These are phyloP conservation scores for Claviceps fusiformis DNA, from an alignment of 2,329 filamentous ascomycete genomes.

Conservation along the genomic window DNA sequence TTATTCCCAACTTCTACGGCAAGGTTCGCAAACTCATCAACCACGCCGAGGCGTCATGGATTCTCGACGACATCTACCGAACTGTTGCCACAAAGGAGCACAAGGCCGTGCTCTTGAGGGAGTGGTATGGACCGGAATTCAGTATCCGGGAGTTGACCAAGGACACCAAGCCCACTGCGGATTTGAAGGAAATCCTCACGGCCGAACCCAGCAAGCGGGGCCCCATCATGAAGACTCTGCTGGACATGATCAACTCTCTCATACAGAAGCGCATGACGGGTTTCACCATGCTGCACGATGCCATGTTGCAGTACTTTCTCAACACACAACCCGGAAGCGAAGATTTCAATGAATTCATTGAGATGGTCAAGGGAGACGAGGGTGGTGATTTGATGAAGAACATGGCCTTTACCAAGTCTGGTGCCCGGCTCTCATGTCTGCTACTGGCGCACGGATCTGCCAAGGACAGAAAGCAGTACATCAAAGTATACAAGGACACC, in stretches of 20 bases:
- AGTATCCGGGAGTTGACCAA: slow-evolving; percentile 54
- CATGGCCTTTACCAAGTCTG: slow-evolving; percentile 86
- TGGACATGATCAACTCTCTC: slow-evolving; percentile 78
- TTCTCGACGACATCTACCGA: slow-evolving; percentile 91
- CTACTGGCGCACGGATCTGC: slow-evolving; percentile 73
- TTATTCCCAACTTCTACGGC: slow-evolving; percentile 91
- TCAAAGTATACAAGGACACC: slow-evolving; percentile 83
- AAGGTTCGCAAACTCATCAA: slow-evolving; percentile 87
- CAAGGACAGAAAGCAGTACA: slow-evolving; percentile 82
- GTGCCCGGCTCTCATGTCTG: slow-evolving; percentile 67
- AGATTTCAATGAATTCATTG: slow-evolving; percentile 76
- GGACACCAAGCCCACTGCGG: slow-evolving; percentile 44
- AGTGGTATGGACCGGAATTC: slow-evolving; percentile 96
- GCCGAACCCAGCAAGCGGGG: slow-evolving; percentile 72
- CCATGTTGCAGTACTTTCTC: slow-evolving; percentile 92
- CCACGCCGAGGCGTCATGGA: slow-evolving; percentile 93
- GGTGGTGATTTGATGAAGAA: slow-evolving; percentile 86
- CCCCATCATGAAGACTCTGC: slow-evolving; percentile 73
- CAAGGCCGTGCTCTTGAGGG: slow-evolving; percentile 70
- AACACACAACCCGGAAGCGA: slow-evolving; percentile 63
- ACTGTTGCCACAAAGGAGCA: slow-evolving; percentile 75
- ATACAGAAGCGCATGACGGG: slow-evolving; percentile 94
- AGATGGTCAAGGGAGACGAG: slow-evolving; percentile 84
- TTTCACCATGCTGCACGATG: slow-evolving; percentile 96
- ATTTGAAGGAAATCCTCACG: slow-evolving; percentile 62